phyloP scores from a whole-genome alignment of 202 grass and related monocot genomes.

The Carex arenaria region DNA sequence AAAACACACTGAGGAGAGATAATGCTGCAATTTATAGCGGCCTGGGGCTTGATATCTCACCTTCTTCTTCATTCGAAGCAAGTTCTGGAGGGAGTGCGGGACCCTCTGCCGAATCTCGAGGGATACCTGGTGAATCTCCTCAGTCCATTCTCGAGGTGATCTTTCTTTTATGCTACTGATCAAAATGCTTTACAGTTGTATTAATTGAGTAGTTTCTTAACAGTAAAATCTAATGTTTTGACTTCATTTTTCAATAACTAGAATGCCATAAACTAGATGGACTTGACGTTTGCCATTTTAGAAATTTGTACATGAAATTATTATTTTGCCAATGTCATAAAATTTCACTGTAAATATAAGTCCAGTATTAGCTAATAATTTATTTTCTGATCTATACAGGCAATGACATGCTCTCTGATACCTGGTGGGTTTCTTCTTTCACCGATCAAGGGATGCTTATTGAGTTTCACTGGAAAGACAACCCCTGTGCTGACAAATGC shows the following conservation, averaged over 20 bases:
- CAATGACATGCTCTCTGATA: slow-evolving; percentile 76
- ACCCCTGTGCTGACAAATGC: slow-evolving; percentile 38
- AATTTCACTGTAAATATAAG: not conserved
- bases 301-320: not conserved
- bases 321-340: not conserved
- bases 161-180: slow-evolving; percentile 19
- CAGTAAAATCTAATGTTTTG: not conserved
- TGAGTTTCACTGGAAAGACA: slow-evolving; percentile 56
- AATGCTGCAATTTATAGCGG: slow-evolving; percentile 92
- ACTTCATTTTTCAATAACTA: not conserved
- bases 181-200: not conserved
- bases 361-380: not conserved
- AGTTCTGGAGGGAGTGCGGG: slow-evolving; percentile 57
- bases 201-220: not conserved
- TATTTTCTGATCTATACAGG: slow-evolving; percentile 43
- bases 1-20: slow-evolving; percentile 57
- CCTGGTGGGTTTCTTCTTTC: slow-evolving; percentile 75
- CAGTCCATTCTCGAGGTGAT: slow-evolving; percentile 85
- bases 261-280: not conserved
- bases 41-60: slow-evolving; percentile 90
- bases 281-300: not conserved
- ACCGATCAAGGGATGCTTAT: slow-evolving; percentile 48
- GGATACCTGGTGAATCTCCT: slow-evolving; percentile 64
- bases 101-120: slow-evolving; percentile 53
- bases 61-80: slow-evolving; percentile 78